These are phyloP conservation scores for Penicillium subrubescens DNA, from an alignment of 495 filamentous ascomycete species.

Conservation along the genomic window DNA sequence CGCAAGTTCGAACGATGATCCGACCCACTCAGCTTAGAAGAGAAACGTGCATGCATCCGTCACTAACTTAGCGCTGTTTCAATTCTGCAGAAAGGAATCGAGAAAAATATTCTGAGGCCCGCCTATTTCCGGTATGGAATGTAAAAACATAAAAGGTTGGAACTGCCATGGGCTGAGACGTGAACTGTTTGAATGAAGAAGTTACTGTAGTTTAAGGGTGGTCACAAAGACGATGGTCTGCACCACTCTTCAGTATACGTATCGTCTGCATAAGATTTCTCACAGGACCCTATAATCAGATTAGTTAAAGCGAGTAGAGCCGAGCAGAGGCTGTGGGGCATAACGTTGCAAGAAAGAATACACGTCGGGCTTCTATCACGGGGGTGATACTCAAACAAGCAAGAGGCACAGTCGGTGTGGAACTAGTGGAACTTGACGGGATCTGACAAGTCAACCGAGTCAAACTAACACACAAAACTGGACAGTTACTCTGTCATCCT, in stretches of 20 bases:
- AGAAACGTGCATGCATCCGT: background rate
- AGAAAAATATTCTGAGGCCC: background rate
- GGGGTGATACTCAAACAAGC: background rate
- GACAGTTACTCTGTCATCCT: background rate
- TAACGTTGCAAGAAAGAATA: background rate
- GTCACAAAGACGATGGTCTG: background rate
- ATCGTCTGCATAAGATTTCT: background rate
- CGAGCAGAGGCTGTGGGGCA: background rate
- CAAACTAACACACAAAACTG: background rate
- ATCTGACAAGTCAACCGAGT: slow-evolving; percentile 1
- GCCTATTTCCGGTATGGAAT: background rate
- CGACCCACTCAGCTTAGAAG: background rate
- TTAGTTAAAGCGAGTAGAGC: background rate
- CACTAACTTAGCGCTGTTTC: background rate
- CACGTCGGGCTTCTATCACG: background rate
- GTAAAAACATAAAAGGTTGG: background rate
- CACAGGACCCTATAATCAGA: background rate
- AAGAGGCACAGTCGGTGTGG: background rate
- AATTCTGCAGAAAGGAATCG: slow-evolving; percentile 1
- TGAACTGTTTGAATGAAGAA: background rate
- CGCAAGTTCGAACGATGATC: background rate
- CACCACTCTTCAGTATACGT: background rate
- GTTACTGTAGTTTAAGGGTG: background rate
- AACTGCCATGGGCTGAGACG: background rate
- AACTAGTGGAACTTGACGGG: background rate